Conservation (phyloP, 169 alveolate species). For the Cryptosporidium andersoni region DNA sequence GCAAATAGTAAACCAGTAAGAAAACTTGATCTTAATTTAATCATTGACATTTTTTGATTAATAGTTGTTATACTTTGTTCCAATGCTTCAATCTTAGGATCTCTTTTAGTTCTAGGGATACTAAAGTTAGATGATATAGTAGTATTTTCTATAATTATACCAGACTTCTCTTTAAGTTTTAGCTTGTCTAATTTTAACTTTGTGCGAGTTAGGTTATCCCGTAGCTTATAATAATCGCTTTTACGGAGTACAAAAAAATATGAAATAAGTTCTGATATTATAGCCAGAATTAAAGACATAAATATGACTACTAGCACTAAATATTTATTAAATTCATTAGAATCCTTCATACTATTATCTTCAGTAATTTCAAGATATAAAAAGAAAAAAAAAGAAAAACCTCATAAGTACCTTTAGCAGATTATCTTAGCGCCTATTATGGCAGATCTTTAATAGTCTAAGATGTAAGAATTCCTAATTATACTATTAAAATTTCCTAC, state of each 20-base stretch:
- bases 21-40: constrained; percentile 48
- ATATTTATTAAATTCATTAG: constrained; percentile 38
- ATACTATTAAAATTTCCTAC: too few species aligned
- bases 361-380: not conserved
- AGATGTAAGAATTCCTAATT: too few species aligned
- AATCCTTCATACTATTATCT: not conserved
- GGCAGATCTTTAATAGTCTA: not conserved
- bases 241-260: constrained; percentile 41
- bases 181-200: constrained; percentile 43
- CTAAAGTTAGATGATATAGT: constrained; percentile 33
- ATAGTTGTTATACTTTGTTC: constrained; percentile 50
- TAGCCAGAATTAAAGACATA: constrained; percentile 9
- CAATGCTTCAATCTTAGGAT: constrained; percentile 49
- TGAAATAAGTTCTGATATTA: constrained; percentile 35
- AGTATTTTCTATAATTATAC: constrained; percentile 53
- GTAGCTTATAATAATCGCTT: constrained; percentile 26
- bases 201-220: constrained; percentile 24
- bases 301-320: constrained; percentile 26
- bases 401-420: not conserved
- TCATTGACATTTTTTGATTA: constrained; percentile 35
- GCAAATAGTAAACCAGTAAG: constrained; percentile 60
- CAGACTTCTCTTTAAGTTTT: constrained; percentile 37
- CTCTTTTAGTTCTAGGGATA: constrained; percentile 2
- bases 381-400: not conserved
- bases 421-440: not conserved